A percentile compares a stretch with the other conserved stretches of the same genome.
Evolutionary conservation across 768 basidiomycete genomes (phyloP).

Genomic region (Favolaschia claudopus): DNA sequence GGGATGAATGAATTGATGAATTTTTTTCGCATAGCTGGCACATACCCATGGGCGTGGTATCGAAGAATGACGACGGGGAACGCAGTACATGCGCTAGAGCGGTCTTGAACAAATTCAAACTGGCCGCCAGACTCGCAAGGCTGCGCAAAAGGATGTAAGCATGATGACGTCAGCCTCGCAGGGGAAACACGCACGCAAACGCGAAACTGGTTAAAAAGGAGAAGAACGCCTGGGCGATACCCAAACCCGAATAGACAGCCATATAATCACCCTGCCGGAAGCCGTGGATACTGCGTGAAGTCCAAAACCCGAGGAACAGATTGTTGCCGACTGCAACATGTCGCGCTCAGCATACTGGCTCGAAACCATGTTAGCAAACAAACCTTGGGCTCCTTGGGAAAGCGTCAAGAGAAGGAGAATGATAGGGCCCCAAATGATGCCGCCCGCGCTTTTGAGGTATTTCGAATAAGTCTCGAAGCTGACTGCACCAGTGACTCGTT

Average conservation of each 20-base stretch:
- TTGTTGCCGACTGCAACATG: constrained; percentile 61
- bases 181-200: constrained; percentile 51
- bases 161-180: not conserved
- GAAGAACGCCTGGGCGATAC: constrained; percentile 58
- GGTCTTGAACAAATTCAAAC: constrained; percentile 59
- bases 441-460: constrained; percentile 57
- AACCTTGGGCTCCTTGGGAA: constrained; percentile 60
- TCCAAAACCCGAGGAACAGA: constrained; percentile 81
- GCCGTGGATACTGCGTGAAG: constrained; percentile 56
- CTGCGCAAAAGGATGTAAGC: constrained; percentile 31
- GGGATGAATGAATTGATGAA: not conserved
- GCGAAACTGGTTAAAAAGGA: constrained; percentile 56
- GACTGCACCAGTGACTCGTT: constrained; percentile 63
- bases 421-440: constrained; percentile 55
- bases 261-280: constrained; percentile 75
- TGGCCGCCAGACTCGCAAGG: constrained; percentile 46
- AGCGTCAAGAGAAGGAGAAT: constrained; percentile 53
- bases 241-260: constrained; percentile 59
- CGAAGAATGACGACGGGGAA: constrained; percentile 73
- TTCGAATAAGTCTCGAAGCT: constrained; percentile 54
- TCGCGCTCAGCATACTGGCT: not conserved
- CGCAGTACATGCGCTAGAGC: constrained; percentile 64
- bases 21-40: not conserved
- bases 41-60: constrained; percentile 73
- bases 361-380: constrained; percentile 3